phyloP scores from a whole-genome alignment of 805 yeast species.

The Debaryomyces hansenii region DNA sequence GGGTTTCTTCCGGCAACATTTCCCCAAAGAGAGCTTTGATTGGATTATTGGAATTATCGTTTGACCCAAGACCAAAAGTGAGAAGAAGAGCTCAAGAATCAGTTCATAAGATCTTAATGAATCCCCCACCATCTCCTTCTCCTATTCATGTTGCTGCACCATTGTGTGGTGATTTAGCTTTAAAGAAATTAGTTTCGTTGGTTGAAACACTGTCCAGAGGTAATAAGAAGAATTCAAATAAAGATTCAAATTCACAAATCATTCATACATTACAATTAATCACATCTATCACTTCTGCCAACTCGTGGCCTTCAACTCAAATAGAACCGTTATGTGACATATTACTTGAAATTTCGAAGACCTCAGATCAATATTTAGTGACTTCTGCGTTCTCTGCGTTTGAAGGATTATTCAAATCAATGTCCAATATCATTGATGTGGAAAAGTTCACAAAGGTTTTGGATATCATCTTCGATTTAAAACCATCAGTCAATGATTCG shows the following conservation, averaged over 20 bases:
- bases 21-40: constrained; percentile 82
- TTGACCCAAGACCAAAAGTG: constrained; percentile 92
- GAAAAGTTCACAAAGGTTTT: constrained; percentile 65
- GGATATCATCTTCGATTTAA: constrained; percentile 71
- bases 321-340: constrained; percentile 75
- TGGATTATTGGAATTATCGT: constrained; percentile 73
- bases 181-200: constrained; percentile 51
- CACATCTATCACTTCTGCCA: constrained; percentile 66
- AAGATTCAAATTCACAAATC: constrained; percentile 55
- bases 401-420: constrained; percentile 71
- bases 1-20: constrained; percentile 60
- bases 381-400: constrained; percentile 81
- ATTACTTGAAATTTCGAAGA: constrained; percentile 71
- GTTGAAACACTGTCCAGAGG: constrained; percentile 32
- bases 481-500: constrained; percentile 79
- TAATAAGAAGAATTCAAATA: constrained; percentile 36
- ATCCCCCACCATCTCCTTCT: constrained; percentile 76
- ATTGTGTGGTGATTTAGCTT: constrained; percentile 66
- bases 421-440: constrained; percentile 58
- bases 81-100: constrained; percentile 95
- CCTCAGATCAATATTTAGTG: constrained; percentile 83
- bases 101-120: constrained; percentile 57
- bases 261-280: constrained; percentile 80
- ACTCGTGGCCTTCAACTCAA: constrained; percentile 77
- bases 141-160: constrained; percentile 77